Percentiles rank a stretch among this genome's conserved stretches.
Evolutionary conservation across 495 filamentous ascomycete genomes (phyloP).

Genomic region (Schizothecium vesticola): DNA sequence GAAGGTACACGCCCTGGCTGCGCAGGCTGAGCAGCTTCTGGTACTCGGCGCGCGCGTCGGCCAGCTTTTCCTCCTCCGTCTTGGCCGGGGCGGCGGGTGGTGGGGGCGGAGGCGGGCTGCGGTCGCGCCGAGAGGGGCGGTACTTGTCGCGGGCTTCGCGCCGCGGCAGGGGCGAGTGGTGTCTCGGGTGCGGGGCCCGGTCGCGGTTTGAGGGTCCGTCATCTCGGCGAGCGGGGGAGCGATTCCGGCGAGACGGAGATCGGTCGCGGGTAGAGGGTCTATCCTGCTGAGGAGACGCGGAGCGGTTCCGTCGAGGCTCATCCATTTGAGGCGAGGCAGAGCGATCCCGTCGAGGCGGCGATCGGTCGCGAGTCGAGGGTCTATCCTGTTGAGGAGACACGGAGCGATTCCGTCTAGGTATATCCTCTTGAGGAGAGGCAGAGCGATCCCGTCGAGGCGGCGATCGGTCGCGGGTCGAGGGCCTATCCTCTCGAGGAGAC

Average conservation of each 20-base stretch:
- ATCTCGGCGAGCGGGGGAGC: constrained; percentile 4
- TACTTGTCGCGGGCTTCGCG: constrained; percentile 43
- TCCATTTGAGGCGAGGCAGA: background rate
- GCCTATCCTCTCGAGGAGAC: constrained; percentile 6
- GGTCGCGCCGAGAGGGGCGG: constrained; percentile 30
- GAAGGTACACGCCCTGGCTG: constrained; percentile 92
- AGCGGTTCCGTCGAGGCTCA: background rate
- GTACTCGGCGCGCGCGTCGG: constrained; percentile 79
- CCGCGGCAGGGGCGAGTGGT: constrained; percentile 21
- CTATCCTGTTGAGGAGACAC: background rate
- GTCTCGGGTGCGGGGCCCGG: constrained; percentile 25
- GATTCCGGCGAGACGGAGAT: constrained; percentile 5
- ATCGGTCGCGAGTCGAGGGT: background rate
- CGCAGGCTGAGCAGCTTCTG: constrained; percentile 85
- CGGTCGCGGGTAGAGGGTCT: constrained; percentile 2
- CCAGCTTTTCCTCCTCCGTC: constrained; percentile 78
- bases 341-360: background rate
- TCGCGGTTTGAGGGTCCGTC: constrained; percentile 13
- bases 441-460: constrained; percentile 37
- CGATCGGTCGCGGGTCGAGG: constrained; percentile 27
- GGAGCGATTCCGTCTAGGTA: constrained; percentile 4
- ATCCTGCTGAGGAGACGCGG: background rate
- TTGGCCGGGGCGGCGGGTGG: constrained; percentile 50
- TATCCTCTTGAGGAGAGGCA: constrained; percentile 50
- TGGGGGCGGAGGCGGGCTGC: constrained; percentile 47